Conservation (phyloP, 140 eudicot species). For the Bidens hawaiensis region DNA sequence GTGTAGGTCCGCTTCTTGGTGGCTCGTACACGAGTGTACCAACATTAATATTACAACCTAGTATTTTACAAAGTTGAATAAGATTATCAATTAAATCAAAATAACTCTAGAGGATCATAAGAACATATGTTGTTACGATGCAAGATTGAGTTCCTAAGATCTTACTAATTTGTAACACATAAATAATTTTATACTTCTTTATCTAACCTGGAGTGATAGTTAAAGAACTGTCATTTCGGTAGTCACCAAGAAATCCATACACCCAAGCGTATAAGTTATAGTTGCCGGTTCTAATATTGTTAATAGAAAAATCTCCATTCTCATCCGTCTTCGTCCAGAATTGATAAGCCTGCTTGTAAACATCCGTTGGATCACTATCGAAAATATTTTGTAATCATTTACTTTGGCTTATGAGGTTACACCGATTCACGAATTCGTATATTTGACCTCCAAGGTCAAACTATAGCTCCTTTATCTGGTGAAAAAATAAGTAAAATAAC, state of each 20-base stretch:
- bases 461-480: not conserved
- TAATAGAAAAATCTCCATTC: slow-evolving; percentile 52
- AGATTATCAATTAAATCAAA: not conserved
- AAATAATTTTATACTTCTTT: not conserved
- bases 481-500: not conserved
- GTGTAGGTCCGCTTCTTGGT: slow-evolving; percentile 76
- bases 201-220: slow-evolving; percentile 60
- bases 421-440: not conserved
- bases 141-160: not conserved
- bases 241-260: slow-evolving; percentile 77
- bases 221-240: slow-evolving; percentile 40
- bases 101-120: not conserved
- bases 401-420: slow-evolving; percentile 6
- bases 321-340: slow-evolving; percentile 82
- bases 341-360: slow-evolving; percentile 56
- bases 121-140: not conserved
- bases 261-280: slow-evolving; percentile 87
- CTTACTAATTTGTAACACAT: not conserved
- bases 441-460: not conserved
- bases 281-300: slow-evolving; percentile 49
- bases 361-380: not conserved
- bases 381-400: not conserved
- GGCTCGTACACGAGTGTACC: slow-evolving; percentile 71
- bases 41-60: slow-evolving; percentile 56
- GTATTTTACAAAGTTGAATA: not conserved